phyloP scores from a whole-genome alignment of 176 grass and related monocot species.

The Aegilops umbellulata region DNA sequence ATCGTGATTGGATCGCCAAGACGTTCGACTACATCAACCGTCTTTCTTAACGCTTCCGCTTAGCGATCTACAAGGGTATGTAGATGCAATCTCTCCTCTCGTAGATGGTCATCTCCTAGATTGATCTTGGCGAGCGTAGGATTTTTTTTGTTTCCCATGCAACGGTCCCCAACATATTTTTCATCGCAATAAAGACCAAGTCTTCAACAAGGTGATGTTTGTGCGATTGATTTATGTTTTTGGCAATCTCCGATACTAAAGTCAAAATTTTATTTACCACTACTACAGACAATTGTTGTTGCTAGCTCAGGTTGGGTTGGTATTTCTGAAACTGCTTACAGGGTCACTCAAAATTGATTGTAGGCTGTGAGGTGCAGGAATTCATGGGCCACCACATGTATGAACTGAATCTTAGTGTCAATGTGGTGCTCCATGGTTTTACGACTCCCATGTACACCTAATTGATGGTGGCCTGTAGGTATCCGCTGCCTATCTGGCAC shows the following conservation, averaged over 20 bases:
- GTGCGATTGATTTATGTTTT: neutral
- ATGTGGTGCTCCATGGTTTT: constrained; percentile 78
- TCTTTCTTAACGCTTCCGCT: too few relatives aligned
- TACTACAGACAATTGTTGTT: constrained; percentile 40
- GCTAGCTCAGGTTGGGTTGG: constrained; percentile 79
- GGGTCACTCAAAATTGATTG: neutral
- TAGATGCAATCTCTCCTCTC: too few relatives aligned
- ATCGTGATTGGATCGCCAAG: too few relatives aligned
- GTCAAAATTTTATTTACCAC: constrained; percentile 23
- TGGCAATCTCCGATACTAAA: neutral
- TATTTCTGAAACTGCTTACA: constrained; percentile 27
- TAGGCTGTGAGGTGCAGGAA: constrained; percentile 36
- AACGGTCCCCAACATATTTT: too few relatives aligned
- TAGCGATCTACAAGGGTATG: too few relatives aligned
- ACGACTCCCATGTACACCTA: constrained; percentile 93
- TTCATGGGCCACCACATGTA: constrained; percentile 45
- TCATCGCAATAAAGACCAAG: too few relatives aligned
- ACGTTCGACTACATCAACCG: too few relatives aligned
- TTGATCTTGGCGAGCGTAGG: too few relatives aligned
- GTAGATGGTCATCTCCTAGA: too few relatives aligned
- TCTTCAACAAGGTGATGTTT: constrained; percentile 67
- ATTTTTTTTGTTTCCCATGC: too few relatives aligned
- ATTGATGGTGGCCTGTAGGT: constrained; percentile 70
- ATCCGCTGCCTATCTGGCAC: neutral
- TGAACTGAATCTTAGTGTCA: constrained; percentile 65